Conservation (phyloP, 805 yeast genomes). For the Candida multigemmis region DNA sequence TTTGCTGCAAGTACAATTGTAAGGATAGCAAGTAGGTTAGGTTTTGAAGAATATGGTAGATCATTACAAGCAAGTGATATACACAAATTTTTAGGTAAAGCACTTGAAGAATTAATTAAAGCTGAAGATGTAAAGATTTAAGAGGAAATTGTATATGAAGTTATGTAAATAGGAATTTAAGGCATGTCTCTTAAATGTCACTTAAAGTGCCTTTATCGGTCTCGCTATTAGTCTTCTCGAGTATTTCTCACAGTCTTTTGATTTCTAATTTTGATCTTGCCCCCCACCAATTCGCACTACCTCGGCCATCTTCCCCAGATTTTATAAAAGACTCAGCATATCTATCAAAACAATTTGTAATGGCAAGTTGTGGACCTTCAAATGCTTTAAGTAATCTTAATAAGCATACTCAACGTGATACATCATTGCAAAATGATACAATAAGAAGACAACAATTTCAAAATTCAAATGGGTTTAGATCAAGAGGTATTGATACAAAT, state of each 20-base stretch:
- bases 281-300: too few relatives aligned
- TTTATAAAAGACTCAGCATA: too few relatives aligned
- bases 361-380: conserved; percentile 36
- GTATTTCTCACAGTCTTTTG: too few relatives aligned
- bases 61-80: conserved; percentile 83
- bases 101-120: conserved; percentile 34
- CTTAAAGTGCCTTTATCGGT: too few relatives aligned
- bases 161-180: too few relatives aligned
- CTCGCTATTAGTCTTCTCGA: too few relatives aligned
- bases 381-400: conserved; percentile 35
- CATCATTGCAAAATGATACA: conserved; percentile 26
- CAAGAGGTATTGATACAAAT: conserved; percentile 16
- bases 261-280: too few relatives aligned
- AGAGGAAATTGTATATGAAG: too few relatives aligned
- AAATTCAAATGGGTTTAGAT: conserved; percentile 7
- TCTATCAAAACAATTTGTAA: conserved; percentile 3
- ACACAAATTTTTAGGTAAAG: conserved; percentile 55
- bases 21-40: conserved; percentile 53
- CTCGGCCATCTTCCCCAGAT: too few relatives aligned
- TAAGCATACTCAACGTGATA: conserved; percentile 32
- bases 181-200: too few relatives aligned
- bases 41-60: conserved; percentile 58
- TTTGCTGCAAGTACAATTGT: conserved; percentile 67
- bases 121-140: too few relatives aligned
- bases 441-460: conserved; percentile 4